Conservation (phyloP, 2,329 filamentous ascomycete species). For the Colletotrichum tamarilloi region DNA sequence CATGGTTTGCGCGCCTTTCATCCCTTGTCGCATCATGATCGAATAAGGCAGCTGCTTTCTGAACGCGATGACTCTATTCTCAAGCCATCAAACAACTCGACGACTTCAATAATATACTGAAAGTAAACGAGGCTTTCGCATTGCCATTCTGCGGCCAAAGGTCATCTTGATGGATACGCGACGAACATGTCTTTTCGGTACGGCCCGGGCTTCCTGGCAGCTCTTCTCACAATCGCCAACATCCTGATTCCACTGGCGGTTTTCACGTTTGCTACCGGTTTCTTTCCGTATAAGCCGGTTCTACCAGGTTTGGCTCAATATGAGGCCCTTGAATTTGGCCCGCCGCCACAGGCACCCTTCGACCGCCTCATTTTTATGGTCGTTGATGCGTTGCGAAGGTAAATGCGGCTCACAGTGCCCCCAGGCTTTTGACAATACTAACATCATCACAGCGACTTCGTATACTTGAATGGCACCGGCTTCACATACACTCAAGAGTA, state of each 20-base stretch:
- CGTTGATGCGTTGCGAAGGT: slow-evolving; percentile 93
- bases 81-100: neutral
- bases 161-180: slow-evolving; percentile 34
- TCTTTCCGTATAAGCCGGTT: slow-evolving; percentile 98
- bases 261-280: slow-evolving; percentile 84
- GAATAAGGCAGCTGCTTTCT: slow-evolving; percentile 4
- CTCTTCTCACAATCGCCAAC: slow-evolving; percentile 75
- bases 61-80: slow-evolving; percentile 1
- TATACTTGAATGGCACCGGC: slow-evolving; percentile 82
- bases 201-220: slow-evolving; percentile 15
- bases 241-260: slow-evolving; percentile 80
- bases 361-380: slow-evolving; percentile 97
- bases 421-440: slow-evolving; percentile 14
- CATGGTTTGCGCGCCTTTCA: neutral
- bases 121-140: neutral
- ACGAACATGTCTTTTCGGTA: slow-evolving; percentile 27
- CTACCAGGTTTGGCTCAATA: slow-evolving; percentile 84
- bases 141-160: neutral
- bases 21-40: slow-evolving; percentile 15
- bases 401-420: slow-evolving; percentile 38
- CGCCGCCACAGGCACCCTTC: slow-evolving; percentile 76
- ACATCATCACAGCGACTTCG: slow-evolving; percentile 79
- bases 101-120: neutral
- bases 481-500: slow-evolving; percentile 92
- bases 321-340: slow-evolving; percentile 64